Conservation (phyloP, 306 rosid genomes). For the Carpinus fangiana region DNA sequence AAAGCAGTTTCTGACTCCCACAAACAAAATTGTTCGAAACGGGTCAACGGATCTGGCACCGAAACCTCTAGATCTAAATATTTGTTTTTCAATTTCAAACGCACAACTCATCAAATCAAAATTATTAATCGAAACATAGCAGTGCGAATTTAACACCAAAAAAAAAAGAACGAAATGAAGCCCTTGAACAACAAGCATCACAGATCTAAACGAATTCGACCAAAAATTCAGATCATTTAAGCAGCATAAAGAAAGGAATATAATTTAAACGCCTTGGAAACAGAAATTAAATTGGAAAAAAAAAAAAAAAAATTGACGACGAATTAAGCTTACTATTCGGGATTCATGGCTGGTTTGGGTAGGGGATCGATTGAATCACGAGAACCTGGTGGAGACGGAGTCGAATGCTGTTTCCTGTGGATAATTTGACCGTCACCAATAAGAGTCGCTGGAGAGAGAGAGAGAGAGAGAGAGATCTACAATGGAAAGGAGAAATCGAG, state of each 20-base stretch:
- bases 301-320: not conserved
- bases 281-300: not conserved
- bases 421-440: conserved; percentile 25
- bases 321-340: conserved; percentile 81
- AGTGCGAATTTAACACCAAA: not conserved
- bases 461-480: not conserved
- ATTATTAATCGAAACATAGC: conserved; percentile 9
- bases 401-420: conserved; percentile 30
- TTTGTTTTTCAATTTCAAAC: not conserved
- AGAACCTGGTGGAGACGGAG: not conserved
- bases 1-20: not conserved
- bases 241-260: not conserved
- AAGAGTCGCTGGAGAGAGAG: conserved; percentile 46
- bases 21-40: not conserved
- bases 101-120: not conserved
- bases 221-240: not conserved
- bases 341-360: conserved; percentile 65
- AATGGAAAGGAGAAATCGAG: conserved; percentile 34
- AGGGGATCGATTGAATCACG: conserved; percentile 30
- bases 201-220: conserved; percentile 43
- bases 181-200: not conserved
- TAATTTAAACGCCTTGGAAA: not conserved
- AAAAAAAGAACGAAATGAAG: conserved; percentile 8
- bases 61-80: not conserved
- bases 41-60: conserved; percentile 5